A percentile compares a stretch with the other conserved stretches of the same genome.
phyloP scores from a whole-genome alignment of 768 basidiomycete genomes.

The Suillus clintonianus region DNA sequence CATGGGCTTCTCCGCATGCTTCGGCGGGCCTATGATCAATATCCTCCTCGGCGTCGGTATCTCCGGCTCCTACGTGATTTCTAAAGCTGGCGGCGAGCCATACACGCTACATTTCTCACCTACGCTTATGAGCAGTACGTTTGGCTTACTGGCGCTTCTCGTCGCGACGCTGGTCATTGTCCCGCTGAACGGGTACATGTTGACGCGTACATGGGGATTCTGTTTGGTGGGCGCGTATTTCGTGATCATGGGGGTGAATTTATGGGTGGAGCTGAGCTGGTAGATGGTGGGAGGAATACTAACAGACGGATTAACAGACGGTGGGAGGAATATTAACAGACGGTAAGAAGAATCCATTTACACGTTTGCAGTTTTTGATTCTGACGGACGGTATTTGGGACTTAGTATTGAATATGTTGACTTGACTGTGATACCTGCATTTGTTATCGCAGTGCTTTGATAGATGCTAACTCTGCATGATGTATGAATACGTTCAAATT shows the following conservation, averaged over 20 bases:
- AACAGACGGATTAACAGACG: neutral
- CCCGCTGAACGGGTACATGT: slow-evolving; percentile 79
- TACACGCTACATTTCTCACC: slow-evolving; percentile 78
- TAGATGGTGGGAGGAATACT: neutral
- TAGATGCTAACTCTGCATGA: neutral
- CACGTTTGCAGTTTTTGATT: neutral
- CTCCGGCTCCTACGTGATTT: slow-evolving; percentile 84
- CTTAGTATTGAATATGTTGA: neutral
- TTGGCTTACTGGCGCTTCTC: slow-evolving; percentile 80
- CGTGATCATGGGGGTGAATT: slow-evolving; percentile 74
- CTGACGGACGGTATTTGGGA: neutral
- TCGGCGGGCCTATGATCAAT: slow-evolving; percentile 92
- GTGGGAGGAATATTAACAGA: neutral
- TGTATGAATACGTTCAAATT: neutral
- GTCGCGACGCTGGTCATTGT: slow-evolving; percentile 78
- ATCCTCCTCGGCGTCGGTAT: slow-evolving; percentile 90
- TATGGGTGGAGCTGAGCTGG: slow-evolving; percentile 70
- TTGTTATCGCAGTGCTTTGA: neutral
- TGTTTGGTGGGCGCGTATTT: slow-evolving; percentile 75
- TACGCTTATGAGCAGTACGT: slow-evolving; percentile 81
- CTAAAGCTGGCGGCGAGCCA: slow-evolving; percentile 54
- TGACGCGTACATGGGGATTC: slow-evolving; percentile 81
- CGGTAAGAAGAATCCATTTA: neutral
- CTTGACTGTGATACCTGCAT: neutral
- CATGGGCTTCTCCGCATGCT: slow-evolving; percentile 96